Conservation (phyloP, 1,284 basidiomycete species). For the Gastroboletus turbinatus region DNA sequence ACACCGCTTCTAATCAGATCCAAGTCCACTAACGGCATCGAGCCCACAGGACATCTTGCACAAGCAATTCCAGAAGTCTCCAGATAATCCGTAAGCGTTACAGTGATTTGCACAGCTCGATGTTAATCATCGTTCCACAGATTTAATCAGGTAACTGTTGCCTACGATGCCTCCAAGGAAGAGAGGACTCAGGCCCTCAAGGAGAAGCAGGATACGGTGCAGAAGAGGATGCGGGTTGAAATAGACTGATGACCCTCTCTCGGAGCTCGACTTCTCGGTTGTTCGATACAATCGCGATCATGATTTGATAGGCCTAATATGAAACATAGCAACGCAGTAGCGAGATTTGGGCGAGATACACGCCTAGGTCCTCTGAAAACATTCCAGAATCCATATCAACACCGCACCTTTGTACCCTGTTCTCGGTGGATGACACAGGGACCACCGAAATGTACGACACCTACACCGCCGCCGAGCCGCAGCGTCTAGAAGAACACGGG, state of each 20-base stretch:
- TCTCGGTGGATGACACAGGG: conserved; percentile 19
- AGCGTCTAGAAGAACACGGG: conserved; percentile 2
- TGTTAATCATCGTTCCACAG: conserved; percentile 38
- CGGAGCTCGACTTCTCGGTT: not conserved
- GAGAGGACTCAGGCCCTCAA: conserved; percentile 75
- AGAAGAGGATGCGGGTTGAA: conserved; percentile 45
- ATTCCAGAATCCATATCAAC: conserved; percentile 18
- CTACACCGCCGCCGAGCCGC: conserved; percentile 26
- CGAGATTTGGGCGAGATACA: not conserved
- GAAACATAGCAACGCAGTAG: conserved; percentile 9
- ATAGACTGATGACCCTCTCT: conserved; percentile 22
- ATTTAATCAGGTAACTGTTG: conserved; percentile 77
- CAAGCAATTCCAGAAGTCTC: conserved; percentile 88
- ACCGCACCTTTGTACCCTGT: conserved; percentile 10
- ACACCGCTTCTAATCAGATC: conserved; percentile 11
- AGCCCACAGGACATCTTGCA: conserved; percentile 60
- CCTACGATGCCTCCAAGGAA: conserved; percentile 83
- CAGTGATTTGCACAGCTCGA: conserved; percentile 6
- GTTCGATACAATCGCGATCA: conserved; percentile 7
- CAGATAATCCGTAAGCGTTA: conserved; percentile 77
- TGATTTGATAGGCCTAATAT: conserved; percentile 11
- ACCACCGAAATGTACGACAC: conserved; percentile 6
- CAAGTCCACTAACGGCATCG: conserved; percentile 3
- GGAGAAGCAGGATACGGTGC: conserved; percentile 50
- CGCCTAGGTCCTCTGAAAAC: conserved; percentile 1